phyloP scores from a whole-genome alignment of 805 yeast genomes.

The Alloascoidea africana region DNA sequence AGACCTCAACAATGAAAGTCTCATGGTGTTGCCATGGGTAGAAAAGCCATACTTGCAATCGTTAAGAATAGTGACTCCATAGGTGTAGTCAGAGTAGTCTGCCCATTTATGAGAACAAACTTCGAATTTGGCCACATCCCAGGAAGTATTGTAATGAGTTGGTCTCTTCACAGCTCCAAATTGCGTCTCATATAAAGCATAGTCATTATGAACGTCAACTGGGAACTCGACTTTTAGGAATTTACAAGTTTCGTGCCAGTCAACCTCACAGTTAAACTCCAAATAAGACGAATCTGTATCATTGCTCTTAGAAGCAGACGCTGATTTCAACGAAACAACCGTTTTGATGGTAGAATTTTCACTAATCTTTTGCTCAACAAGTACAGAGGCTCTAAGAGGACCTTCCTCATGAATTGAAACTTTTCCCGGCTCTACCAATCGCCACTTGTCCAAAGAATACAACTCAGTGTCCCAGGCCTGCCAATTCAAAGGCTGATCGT shows the following conservation, averaged over 20 bases:
- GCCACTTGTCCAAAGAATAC: conserved; percentile 63
- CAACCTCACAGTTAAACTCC: conserved; percentile 43
- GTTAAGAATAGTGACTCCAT: conserved; percentile 78
- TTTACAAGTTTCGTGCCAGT: conserved; percentile 80
- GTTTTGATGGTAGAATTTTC: conserved; percentile 45
- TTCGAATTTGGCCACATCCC: conserved; percentile 96
- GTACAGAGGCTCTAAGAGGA: conserved; percentile 46
- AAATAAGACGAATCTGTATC: conserved; percentile 22
- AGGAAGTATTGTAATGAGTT: conserved; percentile 84
- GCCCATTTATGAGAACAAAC: conserved; percentile 91
- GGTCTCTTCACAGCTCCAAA: conserved; percentile 87
- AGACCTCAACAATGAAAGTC: conserved; percentile 73
- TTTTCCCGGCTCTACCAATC: conserved; percentile 19
- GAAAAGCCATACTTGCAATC: conserved; percentile 86
- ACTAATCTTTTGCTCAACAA: conserved; percentile 47
- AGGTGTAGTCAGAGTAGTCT: conserved; percentile 73
- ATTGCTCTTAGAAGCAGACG: conserved; percentile 12
- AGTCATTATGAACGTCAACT: conserved; percentile 60
- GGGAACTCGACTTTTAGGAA: conserved; percentile 94
- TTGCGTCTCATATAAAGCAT: conserved; percentile 84
- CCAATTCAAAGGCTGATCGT: conserved; percentile 82
- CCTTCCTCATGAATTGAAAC: conserved; percentile 29
- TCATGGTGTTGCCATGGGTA: conserved; percentile 84
- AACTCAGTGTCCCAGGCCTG: conserved; percentile 98
- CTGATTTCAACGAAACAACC: conserved; percentile 52